Base-by-base conservation (phyloP, 345 rosid species). In the Melaleuca quinquenervia region DNA sequence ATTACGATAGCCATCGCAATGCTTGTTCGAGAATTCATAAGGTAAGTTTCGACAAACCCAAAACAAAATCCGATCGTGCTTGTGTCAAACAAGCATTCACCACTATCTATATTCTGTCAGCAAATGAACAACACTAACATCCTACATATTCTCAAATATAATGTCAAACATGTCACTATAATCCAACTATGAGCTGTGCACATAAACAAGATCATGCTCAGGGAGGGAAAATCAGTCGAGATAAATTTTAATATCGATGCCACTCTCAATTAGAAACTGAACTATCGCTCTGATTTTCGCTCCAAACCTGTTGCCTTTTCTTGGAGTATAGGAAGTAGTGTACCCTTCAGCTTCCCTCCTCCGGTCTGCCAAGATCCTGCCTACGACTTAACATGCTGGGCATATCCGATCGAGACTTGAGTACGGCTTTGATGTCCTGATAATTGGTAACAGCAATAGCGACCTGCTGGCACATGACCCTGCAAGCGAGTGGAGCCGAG, bases 381-480 rank as follows among this genome's bases (percentile, higher is more conserved):
- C 98, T 27, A 95, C 87, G 6, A 97, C 92, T 90, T 95, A 89
- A 84, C 99, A 96, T 1, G 99, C 97, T 41, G 2, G 98, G 99
- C 48, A 96, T 94, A 84, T 95, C 97, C 0, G 95, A 95, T 36
- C 98, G 91, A 24, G 98, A 96, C 85, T 85, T 94, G 18, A 94
- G 91, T 1, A 88, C 97, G 12, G 97, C 99, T 91, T 95, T 95
- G 7, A 96, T 93, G 89, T 95, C 98, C 91, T 95, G 95, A 1
- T 98, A 96, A 92, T 96, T 95, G 52, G 99, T 95, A 83, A 96
- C 99, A 2, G 98, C 97, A 3, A 95, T 98, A 22, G 98, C 98
- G 26, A 97, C 98, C 90, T 96, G 99, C 91, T 90, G 95, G 62
- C 95, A 89, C 7, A 98, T 95, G 44, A 93, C 96, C 88, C 98